A percentile compares a stretch with the other conserved stretches of the same genome.
phyloP scores from a whole-genome alignment of 2,329 filamentous ascomycete genomes.

The Neurospora sp. region DNA sequence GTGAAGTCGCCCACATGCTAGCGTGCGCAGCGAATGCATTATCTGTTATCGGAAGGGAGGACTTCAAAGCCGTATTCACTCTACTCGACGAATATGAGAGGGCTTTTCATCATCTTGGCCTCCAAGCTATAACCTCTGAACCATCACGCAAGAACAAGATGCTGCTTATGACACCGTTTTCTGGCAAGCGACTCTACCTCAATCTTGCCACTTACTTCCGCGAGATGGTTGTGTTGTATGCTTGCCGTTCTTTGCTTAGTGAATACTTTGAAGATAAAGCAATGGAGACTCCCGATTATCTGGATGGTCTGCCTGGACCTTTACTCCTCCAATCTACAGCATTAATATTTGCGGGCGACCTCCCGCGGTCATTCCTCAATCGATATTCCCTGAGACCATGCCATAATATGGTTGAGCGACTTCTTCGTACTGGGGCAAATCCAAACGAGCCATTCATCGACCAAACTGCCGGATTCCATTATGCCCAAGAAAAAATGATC shows the following conservation, averaged over 20 bases:
- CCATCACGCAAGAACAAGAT: neutral
- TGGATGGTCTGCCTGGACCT: neutral
- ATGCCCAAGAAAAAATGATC: too few species aligned
- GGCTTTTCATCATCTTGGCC: neutral
- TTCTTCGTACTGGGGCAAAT: neutral
- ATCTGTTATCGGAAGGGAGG: neutral
- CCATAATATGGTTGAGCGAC: neutral
- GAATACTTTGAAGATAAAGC: neutral
- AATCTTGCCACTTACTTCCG: neutral
- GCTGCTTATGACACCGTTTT: neutral
- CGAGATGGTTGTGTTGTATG: neutral
- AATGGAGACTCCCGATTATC: neutral
- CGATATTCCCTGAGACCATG: neutral
- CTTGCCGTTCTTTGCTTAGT: neutral
- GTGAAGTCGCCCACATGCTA: neutral
- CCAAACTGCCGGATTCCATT: neutral
- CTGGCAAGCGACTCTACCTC: neutral
- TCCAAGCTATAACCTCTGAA: neutral
- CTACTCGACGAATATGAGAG: neutral
- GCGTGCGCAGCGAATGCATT: neutral
- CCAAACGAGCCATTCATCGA: neutral
- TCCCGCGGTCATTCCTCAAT: too few species aligned
- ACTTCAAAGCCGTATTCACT: neutral
- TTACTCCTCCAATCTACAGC: neutral
- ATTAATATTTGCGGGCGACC: neutral